A percentile compares a stretch with the other conserved stretches of the same genome.
Evolutionary conservation across 495 filamentous ascomycete species (phyloP).

Genomic region (Aspergillus sclerotioniger): DNA sequence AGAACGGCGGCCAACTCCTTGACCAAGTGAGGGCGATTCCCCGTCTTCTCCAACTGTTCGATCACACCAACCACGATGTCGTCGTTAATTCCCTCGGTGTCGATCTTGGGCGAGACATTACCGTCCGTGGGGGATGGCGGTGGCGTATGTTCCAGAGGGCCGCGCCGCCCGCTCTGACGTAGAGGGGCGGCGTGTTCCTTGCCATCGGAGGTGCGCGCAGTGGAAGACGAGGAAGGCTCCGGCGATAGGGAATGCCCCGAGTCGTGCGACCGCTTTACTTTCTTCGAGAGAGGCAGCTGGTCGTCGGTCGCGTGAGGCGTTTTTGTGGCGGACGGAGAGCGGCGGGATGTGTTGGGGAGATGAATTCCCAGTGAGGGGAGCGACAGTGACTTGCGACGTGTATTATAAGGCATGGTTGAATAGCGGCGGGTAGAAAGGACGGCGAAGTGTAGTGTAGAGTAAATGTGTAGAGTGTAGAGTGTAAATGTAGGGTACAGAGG

Average conservation of each 20-base stretch:
- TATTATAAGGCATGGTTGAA: constrained; percentile 88
- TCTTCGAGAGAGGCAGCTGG: constrained; percentile 71
- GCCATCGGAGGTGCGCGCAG: constrained; percentile 31
- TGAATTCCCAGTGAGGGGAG: constrained; percentile 91
- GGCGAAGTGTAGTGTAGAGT: constrained; percentile 6
- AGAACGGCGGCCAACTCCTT: constrained; percentile 89
- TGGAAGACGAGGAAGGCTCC: constrained; percentile 41
- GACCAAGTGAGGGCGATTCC: constrained; percentile 88
- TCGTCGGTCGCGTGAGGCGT: constrained; percentile 48
- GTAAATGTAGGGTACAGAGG: constrained; percentile 10
- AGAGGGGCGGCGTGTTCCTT: constrained; percentile 39
- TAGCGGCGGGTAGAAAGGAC: constrained; percentile 2
- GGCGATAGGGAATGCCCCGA: constrained; percentile 49
- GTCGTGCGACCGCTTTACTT: constrained; percentile 78
- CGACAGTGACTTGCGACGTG: constrained; percentile 93
- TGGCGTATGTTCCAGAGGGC: constrained; percentile 70
- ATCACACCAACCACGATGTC: constrained; percentile 93
- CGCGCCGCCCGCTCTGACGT: constrained; percentile 45
- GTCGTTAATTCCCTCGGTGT: constrained; percentile 86
- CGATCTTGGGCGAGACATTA: constrained; percentile 62
- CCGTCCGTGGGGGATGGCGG: constrained; percentile 74
- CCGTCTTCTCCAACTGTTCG: constrained; percentile 84
- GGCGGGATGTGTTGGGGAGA: constrained; percentile 74
- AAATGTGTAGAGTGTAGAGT: constrained; percentile 5
- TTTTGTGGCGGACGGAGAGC: constrained; percentile 62